Evolutionary conservation across 805 yeast genomes (phyloP).

Genomic region (Phaffomyces opuntiae): DNA sequence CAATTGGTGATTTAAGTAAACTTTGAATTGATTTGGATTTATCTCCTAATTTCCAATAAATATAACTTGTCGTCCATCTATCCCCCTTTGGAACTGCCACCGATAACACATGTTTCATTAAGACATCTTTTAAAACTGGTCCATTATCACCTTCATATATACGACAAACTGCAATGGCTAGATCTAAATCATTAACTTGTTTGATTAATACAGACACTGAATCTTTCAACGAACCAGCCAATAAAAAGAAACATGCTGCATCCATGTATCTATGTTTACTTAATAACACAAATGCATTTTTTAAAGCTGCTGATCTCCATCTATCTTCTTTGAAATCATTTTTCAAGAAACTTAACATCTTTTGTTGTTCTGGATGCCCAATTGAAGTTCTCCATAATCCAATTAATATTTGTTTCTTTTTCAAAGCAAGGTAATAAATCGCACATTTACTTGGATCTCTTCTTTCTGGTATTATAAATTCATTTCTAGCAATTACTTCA

Average conservation of each 20-base stretch:
- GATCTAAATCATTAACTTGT: constrained; percentile 58
- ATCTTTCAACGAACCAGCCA: constrained; percentile 72
- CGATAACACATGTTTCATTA: constrained; percentile 48
- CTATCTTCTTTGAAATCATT: constrained; percentile 71
- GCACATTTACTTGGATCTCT: constrained; percentile 73
- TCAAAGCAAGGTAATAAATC: constrained; percentile 69
- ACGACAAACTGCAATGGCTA: constrained; percentile 79
- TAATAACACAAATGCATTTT: constrained; percentile 84
- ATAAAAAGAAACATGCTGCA: constrained; percentile 82
- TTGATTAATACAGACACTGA: constrained; percentile 66
- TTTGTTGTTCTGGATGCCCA: constrained; percentile 74
- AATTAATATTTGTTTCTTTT: constrained; percentile 65
- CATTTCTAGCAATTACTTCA: constrained; percentile 68
- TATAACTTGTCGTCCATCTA: constrained; percentile 78
- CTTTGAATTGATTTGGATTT: constrained; percentile 53
- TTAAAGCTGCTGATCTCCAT: constrained; percentile 85
- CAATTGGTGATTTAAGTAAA: constrained; percentile 48
- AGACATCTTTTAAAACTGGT: constrained; percentile 40
- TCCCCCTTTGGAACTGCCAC: constrained; percentile 55
- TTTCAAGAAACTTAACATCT: constrained; percentile 68
- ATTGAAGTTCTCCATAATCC: constrained; percentile 79
- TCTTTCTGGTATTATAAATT: constrained; percentile 46
- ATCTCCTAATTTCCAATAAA: constrained; percentile 58
- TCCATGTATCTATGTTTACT: constrained; percentile 83
- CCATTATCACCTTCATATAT: constrained; percentile 62